Conservation (phyloP, 345 rosid genomes). For the Kandelia obovata region DNA sequence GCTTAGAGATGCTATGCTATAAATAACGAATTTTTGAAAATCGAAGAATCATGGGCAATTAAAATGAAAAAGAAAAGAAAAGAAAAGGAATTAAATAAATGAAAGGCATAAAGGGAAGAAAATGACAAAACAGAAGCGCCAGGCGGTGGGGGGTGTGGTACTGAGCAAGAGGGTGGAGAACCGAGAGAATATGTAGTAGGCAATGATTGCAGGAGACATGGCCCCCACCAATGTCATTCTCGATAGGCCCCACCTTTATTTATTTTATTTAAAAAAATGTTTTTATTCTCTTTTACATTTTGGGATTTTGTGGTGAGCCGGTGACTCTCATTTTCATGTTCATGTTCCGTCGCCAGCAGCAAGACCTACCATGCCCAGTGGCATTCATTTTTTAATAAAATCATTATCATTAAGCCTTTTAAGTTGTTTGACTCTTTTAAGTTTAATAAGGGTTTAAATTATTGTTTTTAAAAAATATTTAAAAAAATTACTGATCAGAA, state of each 20-base stretch:
- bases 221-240: constrained; percentile 14
- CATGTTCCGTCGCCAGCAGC: not conserved
- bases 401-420: too few relatives aligned
- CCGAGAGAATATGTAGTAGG: constrained; percentile 12
- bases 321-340: constrained; percentile 35
- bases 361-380: too few relatives aligned
- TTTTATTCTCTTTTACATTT: too few relatives aligned
- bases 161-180: not conserved
- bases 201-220: constrained; percentile 30
- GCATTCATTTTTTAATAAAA: too few relatives aligned
- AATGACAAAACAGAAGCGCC: not conserved
- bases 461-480: too few relatives aligned
- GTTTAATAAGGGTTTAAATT: too few relatives aligned
- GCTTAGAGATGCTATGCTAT: too few relatives aligned
- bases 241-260: too few relatives aligned
- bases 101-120: not conserved
- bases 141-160: not conserved
- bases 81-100: not conserved
- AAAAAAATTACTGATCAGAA: too few relatives aligned
- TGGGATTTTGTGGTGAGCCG: constrained; percentile 9
- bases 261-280: too few relatives aligned
- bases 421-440: too few relatives aligned
- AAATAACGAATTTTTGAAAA: too few relatives aligned
- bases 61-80: not conserved
- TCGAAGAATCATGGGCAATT: not conserved